Percentiles rank a stretch among this genome's conserved stretches.
phyloP scores from a whole-genome alignment of 2,329 filamentous ascomycete genomes.

The Botryotinia convoluta region DNA sequence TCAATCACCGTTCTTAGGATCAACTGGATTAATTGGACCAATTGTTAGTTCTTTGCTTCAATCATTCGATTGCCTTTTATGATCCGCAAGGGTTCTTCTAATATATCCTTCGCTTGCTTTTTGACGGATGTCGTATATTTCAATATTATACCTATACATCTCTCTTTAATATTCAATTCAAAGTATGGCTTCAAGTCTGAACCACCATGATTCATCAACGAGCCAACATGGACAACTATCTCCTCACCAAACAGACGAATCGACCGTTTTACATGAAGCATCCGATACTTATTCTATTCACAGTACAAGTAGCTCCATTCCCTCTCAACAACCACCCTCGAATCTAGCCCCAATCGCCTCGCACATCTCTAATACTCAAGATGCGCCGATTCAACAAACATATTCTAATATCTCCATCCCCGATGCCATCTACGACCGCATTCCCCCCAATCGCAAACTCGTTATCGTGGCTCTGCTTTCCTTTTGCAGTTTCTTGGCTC shows the following conservation, averaged over 20 bases:
- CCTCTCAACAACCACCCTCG: conserved; percentile 13
- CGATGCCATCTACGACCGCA: conserved; percentile 62
- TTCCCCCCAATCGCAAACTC: conserved; percentile 60
- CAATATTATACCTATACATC: background rate
- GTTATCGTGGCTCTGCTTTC: conserved; percentile 67
- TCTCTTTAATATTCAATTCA: background rate
- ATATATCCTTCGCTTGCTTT: background rate
- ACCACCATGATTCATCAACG: background rate
- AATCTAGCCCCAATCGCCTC: conserved; percentile 27
- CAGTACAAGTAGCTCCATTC: conserved; percentile 6
- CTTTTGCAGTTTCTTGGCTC: conserved; percentile 73
- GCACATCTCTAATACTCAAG: conserved; percentile 34
- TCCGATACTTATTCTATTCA: conserved; percentile 6
- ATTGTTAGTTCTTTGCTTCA: background rate
- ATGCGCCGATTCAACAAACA: conserved; percentile 35
- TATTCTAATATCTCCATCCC: conserved; percentile 33
- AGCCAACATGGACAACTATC: background rate
- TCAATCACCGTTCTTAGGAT: background rate
- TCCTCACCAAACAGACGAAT: background rate
- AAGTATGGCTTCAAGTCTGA: conserved; percentile 3
- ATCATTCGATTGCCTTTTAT: conserved; percentile 6
- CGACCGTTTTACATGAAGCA: background rate
- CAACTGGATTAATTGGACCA: background rate
- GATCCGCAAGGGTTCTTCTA: background rate
- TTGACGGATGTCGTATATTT: background rate